Evolutionary conservation across 2,329 filamentous ascomycete genomes (phyloP), one percentile per base, ranked within the genome.

Genomic region (Monosporascus cannonballus): DNA sequence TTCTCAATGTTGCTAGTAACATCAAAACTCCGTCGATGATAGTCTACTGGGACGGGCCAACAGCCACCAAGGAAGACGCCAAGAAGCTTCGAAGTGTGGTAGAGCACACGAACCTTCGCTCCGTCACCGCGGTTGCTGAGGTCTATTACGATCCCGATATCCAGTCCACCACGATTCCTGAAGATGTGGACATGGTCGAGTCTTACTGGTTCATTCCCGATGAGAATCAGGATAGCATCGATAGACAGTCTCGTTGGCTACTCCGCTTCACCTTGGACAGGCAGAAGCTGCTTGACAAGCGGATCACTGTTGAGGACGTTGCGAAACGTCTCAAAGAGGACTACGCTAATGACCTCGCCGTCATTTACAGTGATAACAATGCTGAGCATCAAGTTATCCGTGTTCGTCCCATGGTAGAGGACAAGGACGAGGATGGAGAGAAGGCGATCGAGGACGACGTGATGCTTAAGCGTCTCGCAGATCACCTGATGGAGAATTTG

Each of bases 1-100:
- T 99, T 84, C 80, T 99, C 53, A 99, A 99, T 70, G 85, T 99
- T 54, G 94, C 95, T 0, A 92, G 88, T 62, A 95, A 97, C 72
- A 96, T 99, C 77, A 99, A 97, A 79, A 99, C 94, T 0, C 94
- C 94, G 2, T 92, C 90, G 49, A 97, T 99, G 93, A 86, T 89
- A 56, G 90, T 99, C 37, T 96, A 91, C 67, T 82, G 96, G 61
- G 78, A 86, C 49, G 78, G 80, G 25, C 71, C 77, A 9, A 76
- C 81, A 56, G 81, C 79, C 39, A 83, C 82, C 54, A 89, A 96
- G 68, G 88, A 95, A 50, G 79, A 84, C 52, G 92, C 90, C 49
- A 97, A 95, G 77, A 78, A 79, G 48, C 78, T 99, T 59, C 90
- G 94, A 69, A 96, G 89, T 69, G 80, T 84, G 60, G 91, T 99